Evolutionary conservation across 257 asterid species (phyloP).

Genomic region (Datura wrightii): DNA sequence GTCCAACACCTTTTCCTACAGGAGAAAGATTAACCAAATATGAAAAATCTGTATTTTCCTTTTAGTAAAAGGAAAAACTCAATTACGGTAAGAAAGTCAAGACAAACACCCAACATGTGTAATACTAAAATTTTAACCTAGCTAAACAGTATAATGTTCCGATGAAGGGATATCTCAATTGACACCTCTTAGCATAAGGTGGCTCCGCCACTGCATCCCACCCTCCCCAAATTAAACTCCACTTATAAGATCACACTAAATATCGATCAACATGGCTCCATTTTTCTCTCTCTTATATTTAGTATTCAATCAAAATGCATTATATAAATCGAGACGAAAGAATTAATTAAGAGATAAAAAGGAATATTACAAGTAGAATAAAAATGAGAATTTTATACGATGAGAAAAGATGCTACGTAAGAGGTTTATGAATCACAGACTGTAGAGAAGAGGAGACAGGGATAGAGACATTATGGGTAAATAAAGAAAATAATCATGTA

Average conservation of each 20-base stretch:
- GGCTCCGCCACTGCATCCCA: too few species aligned
- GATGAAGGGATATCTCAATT: too few species aligned
- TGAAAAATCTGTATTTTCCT: too few species aligned
- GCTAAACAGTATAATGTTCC: too few species aligned
- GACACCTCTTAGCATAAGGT: too few species aligned
- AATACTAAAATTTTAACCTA: too few species aligned
- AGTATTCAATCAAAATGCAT: not conserved
- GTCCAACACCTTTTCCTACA: too few species aligned
- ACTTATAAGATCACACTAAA: not conserved
- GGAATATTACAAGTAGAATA: not conserved
- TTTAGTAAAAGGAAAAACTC: too few species aligned
- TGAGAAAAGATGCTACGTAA: slow-evolving; percentile 51
- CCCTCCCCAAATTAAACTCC: accelerated
- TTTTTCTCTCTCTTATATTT: not conserved
- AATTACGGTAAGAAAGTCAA: too few species aligned
- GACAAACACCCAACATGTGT: too few species aligned
- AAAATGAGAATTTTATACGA: slow-evolving; percentile 42
- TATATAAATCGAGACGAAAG: not conserved
- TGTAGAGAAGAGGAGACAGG: slow-evolving; percentile 41
- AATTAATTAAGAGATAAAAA: not conserved
- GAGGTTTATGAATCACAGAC: slow-evolving; percentile 42
- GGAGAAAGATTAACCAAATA: too few species aligned
- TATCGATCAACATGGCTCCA: not conserved
- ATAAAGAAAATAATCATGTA: slow-evolving; percentile 48
- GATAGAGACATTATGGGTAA: slow-evolving; percentile 48